These are phyloP conservation scores for Epicoccum sorghinum DNA, from an alignment of 2,329 filamentous ascomycete species.

Conservation along the genomic window DNA sequence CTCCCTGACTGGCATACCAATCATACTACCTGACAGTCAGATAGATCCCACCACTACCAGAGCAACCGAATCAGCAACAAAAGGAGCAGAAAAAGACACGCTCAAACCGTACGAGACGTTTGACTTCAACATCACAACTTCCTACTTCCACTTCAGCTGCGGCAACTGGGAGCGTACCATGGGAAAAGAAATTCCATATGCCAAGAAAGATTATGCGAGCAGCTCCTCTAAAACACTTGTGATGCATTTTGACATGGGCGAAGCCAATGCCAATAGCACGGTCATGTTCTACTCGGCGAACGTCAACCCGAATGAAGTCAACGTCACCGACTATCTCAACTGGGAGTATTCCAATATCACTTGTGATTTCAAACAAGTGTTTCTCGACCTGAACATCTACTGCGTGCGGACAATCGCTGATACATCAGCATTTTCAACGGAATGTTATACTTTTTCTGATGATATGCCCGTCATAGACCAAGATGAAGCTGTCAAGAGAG, in stretches of 20 bases:
- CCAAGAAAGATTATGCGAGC: neutral
- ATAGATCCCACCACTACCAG: neutral
- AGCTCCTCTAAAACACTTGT: neutral
- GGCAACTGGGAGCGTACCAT: neutral
- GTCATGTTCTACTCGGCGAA: neutral
- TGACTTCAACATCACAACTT: neutral
- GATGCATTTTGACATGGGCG: neutral
- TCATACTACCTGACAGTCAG: neutral
- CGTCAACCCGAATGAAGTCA: neutral
- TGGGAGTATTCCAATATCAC: neutral
- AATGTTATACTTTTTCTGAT: neutral
- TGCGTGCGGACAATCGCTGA: neutral
- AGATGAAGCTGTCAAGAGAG: neutral
- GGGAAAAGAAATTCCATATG: neutral
- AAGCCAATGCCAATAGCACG: neutral
- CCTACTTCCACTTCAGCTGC: neutral
- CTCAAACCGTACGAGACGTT: neutral
- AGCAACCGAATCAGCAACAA: neutral
- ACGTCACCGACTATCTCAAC: neutral
- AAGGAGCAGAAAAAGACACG: neutral
- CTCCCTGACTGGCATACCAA: neutral
- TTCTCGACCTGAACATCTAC: neutral
- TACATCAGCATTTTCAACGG: neutral
- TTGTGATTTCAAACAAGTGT: neutral
- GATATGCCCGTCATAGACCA: neutral